Evolutionary conservation across 495 filamentous ascomycete species (phyloP).

Genomic region (Aspergillus sclerotioniger): DNA sequence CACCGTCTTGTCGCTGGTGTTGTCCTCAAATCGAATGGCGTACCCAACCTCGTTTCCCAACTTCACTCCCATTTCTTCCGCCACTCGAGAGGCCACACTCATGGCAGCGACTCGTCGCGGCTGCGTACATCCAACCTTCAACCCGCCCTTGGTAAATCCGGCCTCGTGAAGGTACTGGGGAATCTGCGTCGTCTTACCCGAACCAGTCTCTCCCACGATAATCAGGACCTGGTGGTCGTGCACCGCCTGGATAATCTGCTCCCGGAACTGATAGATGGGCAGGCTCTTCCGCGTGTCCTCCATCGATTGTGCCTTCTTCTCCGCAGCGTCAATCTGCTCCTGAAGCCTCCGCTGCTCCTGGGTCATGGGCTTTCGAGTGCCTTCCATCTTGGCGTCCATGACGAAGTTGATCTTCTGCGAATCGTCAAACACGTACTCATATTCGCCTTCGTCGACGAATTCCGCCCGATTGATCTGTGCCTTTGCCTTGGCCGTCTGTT

Average conservation of each 20-base stretch:
- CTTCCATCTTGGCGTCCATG: conserved; percentile 67
- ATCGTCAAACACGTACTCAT: conserved; percentile 93
- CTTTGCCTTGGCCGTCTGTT: conserved; percentile 87
- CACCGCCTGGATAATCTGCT: conserved; percentile 72
- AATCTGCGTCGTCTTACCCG: conserved; percentile 86
- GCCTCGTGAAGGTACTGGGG: conserved; percentile 85
- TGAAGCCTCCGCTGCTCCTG: conserved; percentile 76
- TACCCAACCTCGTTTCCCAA: conserved; percentile 94
- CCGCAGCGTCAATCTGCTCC: conserved; percentile 79
- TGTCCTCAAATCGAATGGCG: conserved; percentile 92
- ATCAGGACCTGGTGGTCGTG: conserved; percentile 79
- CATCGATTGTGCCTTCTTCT: conserved; percentile 79
- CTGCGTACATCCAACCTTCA: conserved; percentile 61
- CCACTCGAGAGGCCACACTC: conserved; percentile 90
- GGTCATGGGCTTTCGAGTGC: conserved; percentile 64
- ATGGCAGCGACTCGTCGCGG: conserved; percentile 96
- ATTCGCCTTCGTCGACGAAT: conserved; percentile 79
- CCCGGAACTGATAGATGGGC: conserved; percentile 82
- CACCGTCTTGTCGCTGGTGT: conserved; percentile 87
- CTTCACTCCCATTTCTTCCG: conserved; percentile 90
- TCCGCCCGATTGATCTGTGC: conserved; percentile 76
- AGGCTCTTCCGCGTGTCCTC: conserved; percentile 89
- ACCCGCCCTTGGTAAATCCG: conserved; percentile 76
- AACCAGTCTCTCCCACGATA: conserved; percentile 85
- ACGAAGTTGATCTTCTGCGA: conserved; percentile 85